Base-by-base conservation (phyloP, 1,284 basidiomycete genomes). In the Ceratobasidium sp. region DNA sequence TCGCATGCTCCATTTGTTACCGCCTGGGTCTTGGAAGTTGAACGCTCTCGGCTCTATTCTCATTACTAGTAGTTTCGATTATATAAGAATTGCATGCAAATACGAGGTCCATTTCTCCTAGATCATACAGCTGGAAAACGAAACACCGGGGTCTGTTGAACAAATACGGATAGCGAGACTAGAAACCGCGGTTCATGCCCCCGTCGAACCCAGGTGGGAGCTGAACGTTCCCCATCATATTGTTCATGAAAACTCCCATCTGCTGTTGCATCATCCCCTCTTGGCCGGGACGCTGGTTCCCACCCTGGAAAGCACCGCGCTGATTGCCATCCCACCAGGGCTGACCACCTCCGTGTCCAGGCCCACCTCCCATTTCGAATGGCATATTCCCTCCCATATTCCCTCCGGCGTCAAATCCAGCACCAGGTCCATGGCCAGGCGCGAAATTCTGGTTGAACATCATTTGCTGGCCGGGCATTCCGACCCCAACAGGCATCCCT, bases 401-500 rank as follows among this genome's bases (percentile, higher is more conserved):
- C 17, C 62, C 55, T 10, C 55, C 38, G 7, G 15, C 60, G 31
- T 65, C 62, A 29, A 65, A 65, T 20, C 55, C 55, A 45, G n/a
- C n/a, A n/a, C n/a, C n/a, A n/a, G n/a, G n/a, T n/a, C n/a, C n/a
- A n/a, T n/a, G n/a, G 31, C 62, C 62, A 27, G 62, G 52, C 31
- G 52, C 31, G 29, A 54, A 54, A n/a, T 54, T 54, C 52, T 54
- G 62, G 34, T 47, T 47, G 25, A 65, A 65, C 62, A 65, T 65
- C 62, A 65, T 65, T 35, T 13, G 47, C 22, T 53, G 34, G 3
- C 29, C n/a, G n/a, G 29, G 29, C 52, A 54, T 54, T 35, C 56
- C n/a, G n/a, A n/a, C n/a, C n/a, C n/a, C 54, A 43, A 69, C 73
- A 62, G 69, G 71, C 73, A 76, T 77, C 17, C 71, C 72, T 15